Base-by-base conservation (phyloP, 495 filamentous ascomycete genomes). In the Penicillium cinerascens region DNA sequence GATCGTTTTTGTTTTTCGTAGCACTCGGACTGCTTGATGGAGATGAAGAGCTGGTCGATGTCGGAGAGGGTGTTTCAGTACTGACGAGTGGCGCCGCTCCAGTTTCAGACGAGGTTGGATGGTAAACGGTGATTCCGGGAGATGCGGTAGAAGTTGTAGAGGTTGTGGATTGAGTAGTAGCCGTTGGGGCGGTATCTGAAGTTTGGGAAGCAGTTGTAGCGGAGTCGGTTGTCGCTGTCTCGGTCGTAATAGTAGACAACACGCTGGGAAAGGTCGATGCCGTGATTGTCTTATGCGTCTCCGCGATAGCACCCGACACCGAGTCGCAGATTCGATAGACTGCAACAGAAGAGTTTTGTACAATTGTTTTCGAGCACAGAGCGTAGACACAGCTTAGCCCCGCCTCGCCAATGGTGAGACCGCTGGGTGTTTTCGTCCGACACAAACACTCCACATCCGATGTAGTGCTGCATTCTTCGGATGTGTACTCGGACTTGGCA, bases 321-420 rank as follows among this genome's bases (percentile, higher is more conserved):
- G 72, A 73, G 40, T 71, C 67, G 54, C 86, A 89, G 64, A 88
- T 84, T 44, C 69, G 63, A 58, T 82, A 83, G 16, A 77, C 81
- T 6, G 8, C 10, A 10, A 10, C 29, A 13, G 29, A 33, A 13
- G 62, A 58, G 9, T 41, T 59, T 13, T 62, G 46, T 4, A 59
- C 48, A 6, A 63, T 55, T 2, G 62, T 49, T 16, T 64, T 42
- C 17, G 69, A 50, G 43, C 79, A 82, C 20, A 55, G 44, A 1
- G 78, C 76, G 42, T 78, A 64, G 11, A 84, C 75, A 61, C 87
- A 91, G 51, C 79, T 77, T 49, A 87, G 61, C 8, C 80, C 83
- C 6, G 76, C 85, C 65, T 89, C 87, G 10, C 86, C 87, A 42
- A 92, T 48, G 0, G 87, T 88, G 50, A 84, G 84, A 26, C 84